A percentile compares a stretch with the other conserved stretches of the same genome.
Evolutionary conservation across 495 filamentous ascomycete species (phyloP).

Genomic region (Hypoxylon lenormandii): DNA sequence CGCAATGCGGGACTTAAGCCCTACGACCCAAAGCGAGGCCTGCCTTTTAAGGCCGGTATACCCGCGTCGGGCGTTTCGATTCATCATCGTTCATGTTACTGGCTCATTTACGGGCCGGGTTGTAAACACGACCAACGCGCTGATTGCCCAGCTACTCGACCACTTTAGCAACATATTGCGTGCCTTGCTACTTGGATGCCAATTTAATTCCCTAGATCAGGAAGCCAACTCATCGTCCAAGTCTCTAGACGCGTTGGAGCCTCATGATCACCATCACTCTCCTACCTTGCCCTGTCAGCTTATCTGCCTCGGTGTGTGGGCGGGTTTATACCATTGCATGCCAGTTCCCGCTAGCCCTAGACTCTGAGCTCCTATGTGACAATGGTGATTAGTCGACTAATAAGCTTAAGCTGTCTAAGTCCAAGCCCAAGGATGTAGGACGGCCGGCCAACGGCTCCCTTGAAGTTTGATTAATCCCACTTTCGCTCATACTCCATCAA

Average conservation of each 20-base stretch:
- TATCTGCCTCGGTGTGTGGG: constrained; percentile 18
- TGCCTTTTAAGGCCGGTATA: constrained; percentile 27
- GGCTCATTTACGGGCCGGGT: constrained; percentile 43
- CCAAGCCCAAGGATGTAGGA: constrained; percentile 12
- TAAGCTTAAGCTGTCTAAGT: constrained; percentile 8
- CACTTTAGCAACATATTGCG: constrained; percentile 13
- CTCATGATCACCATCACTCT: constrained; percentile 11
- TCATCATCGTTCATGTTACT: constrained; percentile 20
- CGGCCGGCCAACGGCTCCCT: constrained; percentile 3
- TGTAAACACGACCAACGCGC: constrained; percentile 31
- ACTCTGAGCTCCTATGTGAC: constrained; percentile 8
- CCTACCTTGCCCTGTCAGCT: constrained; percentile 35
- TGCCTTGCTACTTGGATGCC: constrained; percentile 15
- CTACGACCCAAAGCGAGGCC: constrained; percentile 23
- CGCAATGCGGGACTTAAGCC: constrained; percentile 35
- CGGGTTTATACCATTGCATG: constrained; percentile 7
- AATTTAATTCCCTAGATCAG: constrained; percentile 1
- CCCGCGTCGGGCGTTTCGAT: constrained; percentile 27
- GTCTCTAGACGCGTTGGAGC: constrained; percentile 14
- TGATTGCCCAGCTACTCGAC: constrained; percentile 12
- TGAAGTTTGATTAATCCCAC: constrained; percentile 13
- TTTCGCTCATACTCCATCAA: constrained; percentile 12
- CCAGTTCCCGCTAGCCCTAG: constrained; percentile 3
- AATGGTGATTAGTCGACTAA: constrained; percentile 10
- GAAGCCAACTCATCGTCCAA: constrained; percentile 7